A percentile compares a stretch with the other conserved stretches of the same genome.
Conservation (phyloP, 345 rosid genomes). For the Theobroma cacao region DNA sequence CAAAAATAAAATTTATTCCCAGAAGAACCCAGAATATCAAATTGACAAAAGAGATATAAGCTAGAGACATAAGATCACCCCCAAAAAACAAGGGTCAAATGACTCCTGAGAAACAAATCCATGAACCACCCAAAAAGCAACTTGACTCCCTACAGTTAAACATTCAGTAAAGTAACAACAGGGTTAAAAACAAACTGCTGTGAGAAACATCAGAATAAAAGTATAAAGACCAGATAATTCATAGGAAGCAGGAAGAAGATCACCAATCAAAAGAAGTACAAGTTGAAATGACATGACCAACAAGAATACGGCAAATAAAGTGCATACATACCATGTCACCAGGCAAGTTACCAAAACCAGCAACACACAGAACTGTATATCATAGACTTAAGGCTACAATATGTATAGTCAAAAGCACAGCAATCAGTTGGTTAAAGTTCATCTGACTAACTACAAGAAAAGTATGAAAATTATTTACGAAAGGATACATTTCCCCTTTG, state of each 20-base stretch:
- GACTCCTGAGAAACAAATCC: background rate
- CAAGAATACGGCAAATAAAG: background rate
- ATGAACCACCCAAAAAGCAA: background rate
- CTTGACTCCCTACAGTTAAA: background rate
- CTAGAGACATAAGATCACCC: background rate
- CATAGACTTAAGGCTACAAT: constrained; percentile 40
- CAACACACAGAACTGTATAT: constrained; percentile 70
- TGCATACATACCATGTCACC: constrained; percentile 78
- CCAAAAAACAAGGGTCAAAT: background rate
- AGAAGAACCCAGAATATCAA: background rate
- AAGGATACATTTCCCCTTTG: constrained; percentile 87
- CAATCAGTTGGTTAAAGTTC: background rate
- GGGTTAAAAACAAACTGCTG: background rate
- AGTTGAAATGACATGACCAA: background rate
- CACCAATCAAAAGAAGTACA: background rate
- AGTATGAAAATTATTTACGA: background rate
- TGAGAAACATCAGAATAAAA: background rate
- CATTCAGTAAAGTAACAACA: background rate
- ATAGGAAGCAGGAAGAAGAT: background rate
- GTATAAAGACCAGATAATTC: background rate
- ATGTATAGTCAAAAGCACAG: background rate
- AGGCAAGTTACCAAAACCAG: constrained; percentile 98
- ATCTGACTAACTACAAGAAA: constrained; percentile 2
- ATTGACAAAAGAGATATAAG: background rate
- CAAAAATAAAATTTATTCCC: background rate